Evolutionary conservation across 1,284 basidiomycete species (phyloP).

Genomic region (Flammula alnicola): DNA sequence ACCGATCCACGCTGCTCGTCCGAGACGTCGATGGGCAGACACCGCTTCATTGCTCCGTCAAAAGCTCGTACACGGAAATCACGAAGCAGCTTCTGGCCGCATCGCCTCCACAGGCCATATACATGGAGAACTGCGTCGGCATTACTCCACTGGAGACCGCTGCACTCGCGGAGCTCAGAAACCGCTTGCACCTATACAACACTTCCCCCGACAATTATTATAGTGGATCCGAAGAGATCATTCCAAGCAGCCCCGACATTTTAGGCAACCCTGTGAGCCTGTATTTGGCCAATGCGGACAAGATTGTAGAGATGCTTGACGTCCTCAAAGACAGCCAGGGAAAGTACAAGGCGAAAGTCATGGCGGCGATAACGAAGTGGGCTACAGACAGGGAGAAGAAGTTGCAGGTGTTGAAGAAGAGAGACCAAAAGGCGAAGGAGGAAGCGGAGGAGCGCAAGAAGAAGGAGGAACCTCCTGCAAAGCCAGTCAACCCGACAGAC

Average conservation of each 20-base stretch:
- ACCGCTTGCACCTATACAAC: constrained; percentile 13
- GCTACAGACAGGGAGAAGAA: constrained; percentile 16
- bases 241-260: background rate
- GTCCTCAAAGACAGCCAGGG: constrained; percentile 9
- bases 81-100: constrained; percentile 41
- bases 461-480: background rate
- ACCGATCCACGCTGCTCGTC: constrained; percentile 36
- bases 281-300: background rate
- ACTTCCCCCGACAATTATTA: background rate
- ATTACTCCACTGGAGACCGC: constrained; percentile 54
- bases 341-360: constrained; percentile 20
- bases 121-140: constrained; percentile 58
- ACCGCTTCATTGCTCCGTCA: constrained; percentile 51
- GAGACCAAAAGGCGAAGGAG: constrained; percentile 10
- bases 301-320: constrained; percentile 6
- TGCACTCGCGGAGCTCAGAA: constrained; percentile 26
- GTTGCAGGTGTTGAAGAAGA: constrained; percentile 16
- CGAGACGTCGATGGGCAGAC: constrained; percentile 49
- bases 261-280: background rate
- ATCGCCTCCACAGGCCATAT: constrained; percentile 41
- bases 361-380: constrained; percentile 18
- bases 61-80: constrained; percentile 36
- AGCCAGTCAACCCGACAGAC: background rate
- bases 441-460: constrained; percentile 7
- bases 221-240: constrained; percentile 11